Evolutionary conservation across 768 basidiomycete genomes (phyloP), one percentile per base, ranked within the genome.

Genomic region (Favolaschia claudopus): DNA sequence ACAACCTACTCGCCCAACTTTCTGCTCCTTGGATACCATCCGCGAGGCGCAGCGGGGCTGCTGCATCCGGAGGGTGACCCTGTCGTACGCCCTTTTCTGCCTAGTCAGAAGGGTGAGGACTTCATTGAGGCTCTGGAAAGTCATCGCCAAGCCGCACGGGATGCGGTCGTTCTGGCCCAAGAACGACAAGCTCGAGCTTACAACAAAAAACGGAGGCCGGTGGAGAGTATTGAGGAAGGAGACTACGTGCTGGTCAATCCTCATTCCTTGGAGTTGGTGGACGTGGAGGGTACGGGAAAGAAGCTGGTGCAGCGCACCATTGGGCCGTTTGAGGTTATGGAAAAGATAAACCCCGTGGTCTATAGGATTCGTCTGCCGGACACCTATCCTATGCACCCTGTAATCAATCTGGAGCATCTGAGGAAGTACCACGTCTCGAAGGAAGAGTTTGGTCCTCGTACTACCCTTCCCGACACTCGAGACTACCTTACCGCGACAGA

Each of bases 11-110:
- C 69, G 0, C 76, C 73, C 1, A 63, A 70, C 36, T 69, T 64
- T 39, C 48, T 74, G 1, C 58, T 75, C 29, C 22, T 70, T 25
- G 73, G 76, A 0, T 76, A 65, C 36, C 20, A 64, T 19, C 71
- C 73, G 0, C 20, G 46, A 31, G 47, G 53, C 39, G 34, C 22
- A 37, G 45, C 32, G 24, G 53, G 56, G 27, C 50, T 32, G 7
- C 14, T 45, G 27, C 5, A 58, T 39, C 45, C 56, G 15, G 15
- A 6, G 6, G 9, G 58, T 24, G 45, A 31, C n/a, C 28, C 9
- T 12, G 39, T 42, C 4, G 15, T 7, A 9, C 64, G 25, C 5
- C 64, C 38, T 7, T 60, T 54, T 32, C 13, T 39, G 14, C 31
- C 34, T 7, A 45, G 54, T 22, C 40, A 42, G 24, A 48, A 32